Conservation (phyloP, 345 rosid species). For the Lumnitzera racemosa region DNA sequence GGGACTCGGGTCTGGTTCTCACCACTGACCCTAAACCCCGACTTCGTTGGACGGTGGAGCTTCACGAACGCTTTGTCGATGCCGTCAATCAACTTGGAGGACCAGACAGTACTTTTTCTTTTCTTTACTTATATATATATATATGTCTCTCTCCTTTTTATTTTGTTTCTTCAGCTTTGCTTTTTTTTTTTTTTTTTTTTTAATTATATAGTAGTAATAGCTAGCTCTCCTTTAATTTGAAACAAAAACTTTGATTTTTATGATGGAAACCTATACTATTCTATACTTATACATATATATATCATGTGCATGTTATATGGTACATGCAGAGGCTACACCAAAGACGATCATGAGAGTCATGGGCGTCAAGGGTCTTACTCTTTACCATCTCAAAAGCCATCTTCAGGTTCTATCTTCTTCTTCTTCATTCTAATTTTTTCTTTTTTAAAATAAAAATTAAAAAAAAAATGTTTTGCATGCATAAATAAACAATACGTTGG, state of each 20-base stretch:
- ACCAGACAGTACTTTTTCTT: conserved; percentile 57
- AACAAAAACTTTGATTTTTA: too few relatives aligned
- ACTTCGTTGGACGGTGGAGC: conserved; percentile 99
- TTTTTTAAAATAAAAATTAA: not conserved
- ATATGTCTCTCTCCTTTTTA: not conserved
- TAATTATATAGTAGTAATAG: not conserved
- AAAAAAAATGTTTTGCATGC: too few relatives aligned
- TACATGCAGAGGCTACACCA: conserved; percentile 84
- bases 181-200: not conserved
- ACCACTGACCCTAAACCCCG: conserved; percentile 99
- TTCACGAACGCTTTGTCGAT: conserved; percentile 97
- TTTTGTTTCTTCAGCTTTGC: not conserved
- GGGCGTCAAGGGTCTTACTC: conserved; percentile 99
- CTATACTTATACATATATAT: too few relatives aligned
- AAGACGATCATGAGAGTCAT: conserved; percentile 99
- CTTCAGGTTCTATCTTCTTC: conserved; percentile 98
- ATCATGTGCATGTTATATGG: not conserved
- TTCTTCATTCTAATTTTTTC: conserved; percentile 5
- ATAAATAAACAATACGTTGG: too few relatives aligned
- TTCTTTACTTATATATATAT: not conserved
- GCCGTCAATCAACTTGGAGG: conserved; percentile 99
- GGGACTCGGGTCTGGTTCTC: conserved; percentile 97
- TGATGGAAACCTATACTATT: too few relatives aligned
- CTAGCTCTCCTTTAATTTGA: too few relatives aligned
- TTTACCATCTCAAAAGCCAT: conserved; percentile 99